Percentiles rank a stretch among this genome's conserved stretches.
phyloP scores from a whole-genome alignment of 2,329 filamentous ascomycete genomes.

The Fulvia fulva region DNA sequence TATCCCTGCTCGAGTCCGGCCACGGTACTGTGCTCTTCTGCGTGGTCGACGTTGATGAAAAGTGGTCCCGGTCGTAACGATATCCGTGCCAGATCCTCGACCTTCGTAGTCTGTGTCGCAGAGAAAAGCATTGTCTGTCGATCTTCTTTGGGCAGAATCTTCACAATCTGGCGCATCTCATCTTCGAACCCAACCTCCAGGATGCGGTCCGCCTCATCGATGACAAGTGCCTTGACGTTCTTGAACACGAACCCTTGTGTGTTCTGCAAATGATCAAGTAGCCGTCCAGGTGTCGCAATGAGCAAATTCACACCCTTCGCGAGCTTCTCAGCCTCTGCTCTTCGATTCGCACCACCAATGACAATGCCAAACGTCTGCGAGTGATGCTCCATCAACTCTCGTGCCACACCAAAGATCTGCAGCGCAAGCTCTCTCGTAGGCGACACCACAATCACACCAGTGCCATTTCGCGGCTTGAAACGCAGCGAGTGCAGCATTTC shows the following conservation, averaged over 20 bases:
- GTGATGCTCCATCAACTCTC: conserved; percentile 88
- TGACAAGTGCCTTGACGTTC: conserved; percentile 86
- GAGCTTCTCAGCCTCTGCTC: conserved; percentile 91
- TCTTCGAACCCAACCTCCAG: conserved; percentile 98
- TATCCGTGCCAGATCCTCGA: conserved; percentile 92
- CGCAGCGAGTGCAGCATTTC: conserved; percentile 87
- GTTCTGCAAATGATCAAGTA: conserved; percentile 91
- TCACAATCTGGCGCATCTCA: conserved; percentile 94
- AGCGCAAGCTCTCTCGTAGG: conserved; percentile 91
- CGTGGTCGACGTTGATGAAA: conserved; percentile 94
- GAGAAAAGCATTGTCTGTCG: conserved; percentile 98
- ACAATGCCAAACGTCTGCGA: conserved; percentile 95
- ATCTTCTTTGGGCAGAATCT: conserved; percentile 81
- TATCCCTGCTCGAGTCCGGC: conserved; percentile 95
- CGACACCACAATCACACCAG: conserved; percentile 86
- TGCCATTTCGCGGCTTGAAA: conserved; percentile 92
- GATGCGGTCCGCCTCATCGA: conserved; percentile 95
- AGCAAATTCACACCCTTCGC: conserved; percentile 90
- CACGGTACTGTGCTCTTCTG: conserved; percentile 85
- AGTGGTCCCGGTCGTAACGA: conserved; percentile 85
- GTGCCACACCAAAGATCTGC: conserved; percentile 92
- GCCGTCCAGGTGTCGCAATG: conserved; percentile 86
- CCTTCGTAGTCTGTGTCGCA: conserved; percentile 96
- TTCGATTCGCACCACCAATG: conserved; percentile 87
- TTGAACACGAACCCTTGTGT: conserved; percentile 87